Evolutionary conservation across 768 basidiomycete species (phyloP), one percentile per base, ranked within the genome.

Genomic region (Agrocybe praecox): DNA sequence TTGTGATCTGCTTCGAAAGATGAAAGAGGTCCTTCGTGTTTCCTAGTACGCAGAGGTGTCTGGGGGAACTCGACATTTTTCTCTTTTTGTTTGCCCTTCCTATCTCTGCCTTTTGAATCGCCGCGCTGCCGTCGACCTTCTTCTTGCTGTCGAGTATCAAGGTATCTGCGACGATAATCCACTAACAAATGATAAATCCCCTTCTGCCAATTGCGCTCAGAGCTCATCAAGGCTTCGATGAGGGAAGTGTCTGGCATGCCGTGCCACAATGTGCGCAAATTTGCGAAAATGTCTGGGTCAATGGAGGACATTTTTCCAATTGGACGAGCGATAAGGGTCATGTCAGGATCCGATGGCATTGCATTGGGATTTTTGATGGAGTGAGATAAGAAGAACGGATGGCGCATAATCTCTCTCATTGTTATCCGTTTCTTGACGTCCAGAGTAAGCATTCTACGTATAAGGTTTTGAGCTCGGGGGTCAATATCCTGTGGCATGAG

Each of bases 141-240:
- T 48, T 89, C 88, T 53, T 89, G 88, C 55, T 61, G 52, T 34
- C 89, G 90, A 60, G 87, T 81, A 65, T 91, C 88, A 43, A 92
- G 69, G 53, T 87, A 86, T 62, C 81, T 84, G 49, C 82, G 82
- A 44, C 95, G 85, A 73, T 97, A 98, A 60, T 85, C 86, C 53
- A 89, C 78, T n/a, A 99, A 80, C 5, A 98, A 75, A 66, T 92
- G 88, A 72, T 99, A 99, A 47, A 98, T 91, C 0, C 92, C 93
- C 73, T 99, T 98, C 70, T 98, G 94, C 91, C 94, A 96, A 24
- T 90, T 96, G 49, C 86, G 86, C 53, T 87, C 84, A 50, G 75
- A 65, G 64, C 80, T 86, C 67, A 73, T 79, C 64, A 99, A 76
- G 52, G 83, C 86, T 48, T 82, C 78, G 48, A 87, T 77, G 53